Evolutionary conservation across 108 stramenopile genomes (phyloP), one percentile per base, ranked within the genome.

Genomic region (Heterococcus sp.): DNA sequence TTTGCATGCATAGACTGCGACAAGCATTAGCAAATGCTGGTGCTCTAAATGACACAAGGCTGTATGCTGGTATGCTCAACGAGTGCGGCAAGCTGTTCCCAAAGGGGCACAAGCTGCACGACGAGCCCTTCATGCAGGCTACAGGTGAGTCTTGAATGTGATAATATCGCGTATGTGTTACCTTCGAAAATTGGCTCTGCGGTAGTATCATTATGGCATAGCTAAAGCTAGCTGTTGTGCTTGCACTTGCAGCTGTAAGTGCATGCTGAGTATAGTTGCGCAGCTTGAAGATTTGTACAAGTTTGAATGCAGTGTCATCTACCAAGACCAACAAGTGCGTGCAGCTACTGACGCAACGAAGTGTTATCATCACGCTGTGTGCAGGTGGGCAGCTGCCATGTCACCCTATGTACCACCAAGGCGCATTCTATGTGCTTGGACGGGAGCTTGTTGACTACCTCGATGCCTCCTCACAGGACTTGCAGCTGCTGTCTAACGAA

Each of bases 331-430:
- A n/a, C n/a, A n/a, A n/a, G n/a, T n/a, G n/a, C n/a, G n/a, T n/a
- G n/a, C n/a, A n/a, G n/a, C n/a, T n/a, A n/a, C n/a, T n/a, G n/a
- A n/a, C n/a, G n/a, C n/a, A n/a, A n/a, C n/a, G n/a, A n/a, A n/a
- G n/a, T n/a, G n/a, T n/a, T n/a, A n/a, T n/a, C 34, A 73, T 81
- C 35, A 1, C n/a, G 3, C 32, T 35, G 8, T 71, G 72, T 26
- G 73, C 79, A 3, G 79, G 79, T 37, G 79, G 79, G 26, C 65
- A 66, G 2, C 37, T 81, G 28, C 37, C 72, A 33, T 81, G 79
- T 38, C 79, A 81, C n/a, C 79, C 79, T 4, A 81, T 81, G 79
- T 81, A 81, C 79, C 79, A 81, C 63, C 79, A 81, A 72, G 79
- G 79, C 27, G 79, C 79, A 0, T 81, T 81, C 30, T 81, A 81